Evolutionary conservation across 2,329 filamentous ascomycete species (phyloP), one percentile per base, ranked within the genome.

Genomic region (Simplicillium sp.): DNA sequence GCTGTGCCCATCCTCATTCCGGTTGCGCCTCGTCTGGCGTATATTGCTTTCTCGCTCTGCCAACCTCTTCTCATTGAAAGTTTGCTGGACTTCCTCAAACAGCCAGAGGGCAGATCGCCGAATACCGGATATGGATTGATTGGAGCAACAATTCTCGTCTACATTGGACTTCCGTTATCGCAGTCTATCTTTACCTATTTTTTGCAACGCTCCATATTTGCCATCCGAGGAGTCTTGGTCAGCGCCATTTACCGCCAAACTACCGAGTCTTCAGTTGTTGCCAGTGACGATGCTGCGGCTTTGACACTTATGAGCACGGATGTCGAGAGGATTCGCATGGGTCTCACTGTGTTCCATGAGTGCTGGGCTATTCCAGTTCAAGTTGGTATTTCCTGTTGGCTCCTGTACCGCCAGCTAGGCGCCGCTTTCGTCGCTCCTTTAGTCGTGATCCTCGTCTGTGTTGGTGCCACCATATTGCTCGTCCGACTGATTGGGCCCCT

Each of bases 241-340:
- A 48, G 52, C 1, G 49, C 51, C 3, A 52, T 63, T 2, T 63
- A 60, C 42, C 45, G 49, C 13, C 58, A 58, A 48, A 59, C 57
- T 1, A 57, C 52, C 2, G 43, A 52, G 36, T 46, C 55, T n/a
- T 50, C 45, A 2, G 41, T 50, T 6, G 43, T 46, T 2, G 50
- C 39, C 1, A 45, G 48, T 1, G 51, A 52, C 2, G 56, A 63
- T 36, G 54, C 56, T 2, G 57, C 57, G 1, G 55, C 58, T 0
- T 46, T 64, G 9, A 65, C 61, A 0, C 44, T 65, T 11, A 65
- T 65, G 61, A 65, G 56, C 39, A 55, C 52, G 4, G 62, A 65
- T 39, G 48, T 60, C 4, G 61, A 65, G 38, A 53, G 56, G 12
- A 56, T 64, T 29, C 44, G 53, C 1, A 34, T 44, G 3, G 61